These are phyloP conservation scores for Poterioochromonas sp. DNA, from an alignment of 352 stramenopile species.

Conservation along the genomic window DNA sequence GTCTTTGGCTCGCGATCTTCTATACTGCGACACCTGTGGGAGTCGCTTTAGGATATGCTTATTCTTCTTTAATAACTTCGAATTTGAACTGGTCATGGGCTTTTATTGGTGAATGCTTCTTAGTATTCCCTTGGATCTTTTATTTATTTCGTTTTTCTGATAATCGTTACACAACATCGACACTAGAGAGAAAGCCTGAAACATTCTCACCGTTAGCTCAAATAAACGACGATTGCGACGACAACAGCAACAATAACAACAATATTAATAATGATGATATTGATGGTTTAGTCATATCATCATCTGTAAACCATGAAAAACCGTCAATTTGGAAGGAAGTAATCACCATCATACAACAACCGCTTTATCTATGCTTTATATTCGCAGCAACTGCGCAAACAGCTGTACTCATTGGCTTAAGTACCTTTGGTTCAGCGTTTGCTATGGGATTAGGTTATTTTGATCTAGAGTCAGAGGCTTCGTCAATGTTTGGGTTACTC, in stretches of 20 bases:
- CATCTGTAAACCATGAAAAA: background rate
- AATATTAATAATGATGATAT: background rate
- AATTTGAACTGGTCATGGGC: conserved; percentile 58
- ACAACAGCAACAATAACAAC: background rate
- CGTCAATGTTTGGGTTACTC: conserved; percentile 64
- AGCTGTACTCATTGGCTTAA: conserved; percentile 66
- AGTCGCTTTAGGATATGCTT: conserved; percentile 77
- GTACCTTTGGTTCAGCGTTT: conserved; percentile 67
- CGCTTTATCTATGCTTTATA: conserved; percentile 64
- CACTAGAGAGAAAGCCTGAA: background rate
- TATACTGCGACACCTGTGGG: conserved; percentile 79
- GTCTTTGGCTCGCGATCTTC: conserved; percentile 80
- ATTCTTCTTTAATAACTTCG: conserved; percentile 59
- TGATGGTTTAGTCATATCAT: background rate
- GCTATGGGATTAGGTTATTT: conserved; percentile 75
- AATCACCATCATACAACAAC: conserved; percentile 52
- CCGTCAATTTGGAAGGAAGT: conserved; percentile 36
- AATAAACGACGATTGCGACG: background rate
- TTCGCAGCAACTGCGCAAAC: conserved; percentile 72
- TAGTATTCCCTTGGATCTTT: conserved; percentile 65
- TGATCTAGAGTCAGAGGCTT: conserved; percentile 62
- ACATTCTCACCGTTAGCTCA: background rate
- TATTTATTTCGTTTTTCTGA: conserved; percentile 26
- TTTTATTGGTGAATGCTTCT: conserved; percentile 68
- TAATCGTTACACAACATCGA: background rate